Percentiles rank a stretch among this genome's conserved stretches.
Evolutionary conservation across 306 rosid genomes (phyloP).

Genomic region (Rubus idaeus): DNA sequence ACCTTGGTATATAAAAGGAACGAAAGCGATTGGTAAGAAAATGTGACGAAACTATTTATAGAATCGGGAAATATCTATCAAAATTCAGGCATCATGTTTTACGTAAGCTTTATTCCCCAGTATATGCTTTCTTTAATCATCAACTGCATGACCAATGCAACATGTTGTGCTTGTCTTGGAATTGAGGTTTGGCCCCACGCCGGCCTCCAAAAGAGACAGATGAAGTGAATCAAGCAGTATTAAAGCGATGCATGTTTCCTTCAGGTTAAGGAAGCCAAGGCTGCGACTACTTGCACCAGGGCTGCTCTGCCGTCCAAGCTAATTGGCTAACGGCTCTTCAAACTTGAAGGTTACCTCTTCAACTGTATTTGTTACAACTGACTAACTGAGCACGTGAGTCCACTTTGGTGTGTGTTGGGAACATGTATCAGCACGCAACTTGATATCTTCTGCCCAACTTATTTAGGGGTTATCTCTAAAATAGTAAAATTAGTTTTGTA

Average conservation of each 20-base stretch:
- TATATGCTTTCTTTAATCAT: not conserved
- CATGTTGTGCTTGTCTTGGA: not conserved
- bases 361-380: not conserved
- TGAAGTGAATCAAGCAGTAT: constrained; percentile 5
- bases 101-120: not conserved
- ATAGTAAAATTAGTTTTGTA: too few species aligned
- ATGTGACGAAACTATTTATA: not conserved
- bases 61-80: not conserved
- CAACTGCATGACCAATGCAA: not conserved
- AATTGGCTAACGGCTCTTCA: constrained; percentile 5
- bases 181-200: not conserved
- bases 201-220: not conserved
- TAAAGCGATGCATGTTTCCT: not conserved
- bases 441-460: not conserved
- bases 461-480: too few species aligned
- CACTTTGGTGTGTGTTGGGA: constrained; percentile 11
- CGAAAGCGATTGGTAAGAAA: not conserved
- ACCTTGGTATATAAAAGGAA: not conserved
- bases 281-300: too few species aligned
- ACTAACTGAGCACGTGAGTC: not conserved
- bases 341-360: not conserved
- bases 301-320: not conserved
- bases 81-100: constrained; percentile 7
- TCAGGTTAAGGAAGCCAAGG: not conserved
- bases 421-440: not conserved